Conservation (phyloP, 495 filamentous ascomycete genomes). For the Pyrenula aspistea region DNA sequence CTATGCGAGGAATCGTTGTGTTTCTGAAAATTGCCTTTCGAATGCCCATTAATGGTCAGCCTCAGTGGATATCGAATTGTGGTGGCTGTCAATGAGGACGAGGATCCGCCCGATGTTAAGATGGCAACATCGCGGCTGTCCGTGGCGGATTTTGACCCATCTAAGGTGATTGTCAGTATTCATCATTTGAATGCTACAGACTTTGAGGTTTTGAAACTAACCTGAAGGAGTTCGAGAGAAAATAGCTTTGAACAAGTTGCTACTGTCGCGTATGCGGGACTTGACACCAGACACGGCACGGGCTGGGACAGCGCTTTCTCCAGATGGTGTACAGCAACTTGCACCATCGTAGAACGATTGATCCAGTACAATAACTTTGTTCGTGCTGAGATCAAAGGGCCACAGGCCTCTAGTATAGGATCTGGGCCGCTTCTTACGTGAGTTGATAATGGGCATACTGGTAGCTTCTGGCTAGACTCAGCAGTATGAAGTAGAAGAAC, state of each 20-base stretch:
- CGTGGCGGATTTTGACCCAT: too few species aligned
- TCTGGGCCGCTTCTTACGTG: background rate
- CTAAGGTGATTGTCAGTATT: too few species aligned
- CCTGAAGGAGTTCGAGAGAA: background rate
- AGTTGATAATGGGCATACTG: background rate
- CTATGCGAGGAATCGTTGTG: too few species aligned
- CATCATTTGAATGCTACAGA: too few species aligned
- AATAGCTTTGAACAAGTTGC: background rate
- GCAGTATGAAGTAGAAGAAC: too few species aligned
- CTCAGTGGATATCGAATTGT: background rate
- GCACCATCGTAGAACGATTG: conserved; percentile 1
- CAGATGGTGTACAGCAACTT: background rate
- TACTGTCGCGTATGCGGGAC: background rate
- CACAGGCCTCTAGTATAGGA: background rate
- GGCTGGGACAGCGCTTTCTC: background rate
- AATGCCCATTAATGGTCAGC: background rate
- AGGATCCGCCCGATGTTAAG: background rate
- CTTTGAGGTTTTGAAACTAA: background rate
- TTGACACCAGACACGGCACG: background rate
- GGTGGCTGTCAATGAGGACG: background rate
- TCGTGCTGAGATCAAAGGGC: background rate
- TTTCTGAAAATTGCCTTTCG: too few species aligned
- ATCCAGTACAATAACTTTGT: conserved; percentile 7
- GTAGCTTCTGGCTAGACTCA: too few species aligned
- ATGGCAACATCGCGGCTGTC: background rate